Evolutionary conservation across 1,284 basidiomycete genomes (phyloP), one percentile per base, ranked within the genome.

Genomic region (Malassezia vespertilionis): DNA sequence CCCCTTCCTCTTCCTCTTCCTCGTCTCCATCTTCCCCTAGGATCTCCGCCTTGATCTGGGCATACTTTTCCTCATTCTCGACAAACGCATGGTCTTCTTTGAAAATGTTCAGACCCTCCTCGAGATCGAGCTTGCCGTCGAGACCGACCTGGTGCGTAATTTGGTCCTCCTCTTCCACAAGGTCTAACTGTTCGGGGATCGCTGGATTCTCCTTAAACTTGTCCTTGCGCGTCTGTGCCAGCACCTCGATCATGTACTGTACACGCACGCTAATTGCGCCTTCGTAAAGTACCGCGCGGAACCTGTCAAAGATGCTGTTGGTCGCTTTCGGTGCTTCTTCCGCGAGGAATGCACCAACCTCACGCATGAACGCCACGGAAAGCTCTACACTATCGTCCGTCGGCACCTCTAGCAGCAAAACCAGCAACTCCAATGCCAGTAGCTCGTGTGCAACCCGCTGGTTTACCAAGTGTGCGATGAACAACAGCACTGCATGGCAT

Each of bases 371-470:
- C 5, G 87, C 86, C 34, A 96, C 90, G 0, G 91, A 90, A 57
- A 99, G 89, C 75, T 99, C 91, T 59, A 97, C 91, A 3, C 86
- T 88, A 73, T 96, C 93, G 65, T 96, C 90, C 0, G 93, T 95
- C 0, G 93, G 91, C 17, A 85, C 82, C 68, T 95, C 89, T 14
- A 97, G 81, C 11, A 96, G 80, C 12, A 97, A 79, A 21, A 96
- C 81, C 23, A 97, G 82, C 55, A 96, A 89, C 74, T 96, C 84
- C 12, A 99, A 82, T 0, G 89, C 88, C 43, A 96, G 80, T 44
- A 96, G 81, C 72, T 96, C 90, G 63, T 91, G 85, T 0, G 87
- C 88, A 28, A 99, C 84, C 20, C 79, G 78, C 74, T 99, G 93
- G 70, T 97, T 97, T 71, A 93, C 87, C 38, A 99, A 80, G 65